Conservation (phyloP, 2,329 filamentous ascomycete genomes). For the Periconia sp. region DNA sequence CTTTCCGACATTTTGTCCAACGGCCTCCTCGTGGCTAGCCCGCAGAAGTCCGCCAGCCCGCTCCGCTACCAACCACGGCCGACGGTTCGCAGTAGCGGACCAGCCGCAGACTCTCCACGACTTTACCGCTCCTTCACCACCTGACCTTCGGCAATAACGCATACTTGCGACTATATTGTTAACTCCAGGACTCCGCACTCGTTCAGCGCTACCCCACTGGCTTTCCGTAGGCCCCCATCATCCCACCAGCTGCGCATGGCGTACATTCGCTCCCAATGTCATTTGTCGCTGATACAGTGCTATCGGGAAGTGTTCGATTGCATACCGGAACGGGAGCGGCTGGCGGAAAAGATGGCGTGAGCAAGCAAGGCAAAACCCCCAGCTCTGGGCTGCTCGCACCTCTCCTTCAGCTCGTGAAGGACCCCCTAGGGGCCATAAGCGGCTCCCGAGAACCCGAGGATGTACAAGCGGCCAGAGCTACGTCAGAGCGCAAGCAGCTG, state of each 20-base stretch:
- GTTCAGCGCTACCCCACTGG: slow-evolving; percentile 5
- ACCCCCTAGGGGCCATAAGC: slow-evolving; percentile 38
- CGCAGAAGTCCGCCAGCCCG: no score
- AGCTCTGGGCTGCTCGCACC: slow-evolving; percentile 43
- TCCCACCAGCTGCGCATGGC: slow-evolving; percentile 39
- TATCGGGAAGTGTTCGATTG: slow-evolving; percentile 39
- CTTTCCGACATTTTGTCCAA: no score
- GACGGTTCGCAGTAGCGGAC: no score
- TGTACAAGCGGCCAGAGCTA: slow-evolving; percentile 3
- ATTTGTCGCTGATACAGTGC: slow-evolving; percentile 42
- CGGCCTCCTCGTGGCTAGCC: no score
- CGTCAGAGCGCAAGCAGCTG: slow-evolving; percentile 59
- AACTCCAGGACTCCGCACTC: neutral
- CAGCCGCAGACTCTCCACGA: no score
- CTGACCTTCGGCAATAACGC: slow-evolving; percentile 1
- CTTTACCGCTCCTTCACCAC: slow-evolving; percentile 7
- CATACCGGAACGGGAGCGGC: slow-evolving; percentile 23
- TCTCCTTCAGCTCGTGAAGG: slow-evolving; percentile 42
- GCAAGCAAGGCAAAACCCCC: slow-evolving; percentile 31
- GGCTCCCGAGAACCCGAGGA: slow-evolving; percentile 12
- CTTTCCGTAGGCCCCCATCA: slow-evolving; percentile 21
- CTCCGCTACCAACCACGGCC: no score
- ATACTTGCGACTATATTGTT: neutral
- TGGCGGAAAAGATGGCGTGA: slow-evolving; percentile 12
- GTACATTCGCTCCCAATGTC: slow-evolving; percentile 39